These are phyloP conservation scores for Arachnopeziza araneosa DNA, from an alignment of 2,329 filamentous ascomycete species.

Conservation along the genomic window DNA sequence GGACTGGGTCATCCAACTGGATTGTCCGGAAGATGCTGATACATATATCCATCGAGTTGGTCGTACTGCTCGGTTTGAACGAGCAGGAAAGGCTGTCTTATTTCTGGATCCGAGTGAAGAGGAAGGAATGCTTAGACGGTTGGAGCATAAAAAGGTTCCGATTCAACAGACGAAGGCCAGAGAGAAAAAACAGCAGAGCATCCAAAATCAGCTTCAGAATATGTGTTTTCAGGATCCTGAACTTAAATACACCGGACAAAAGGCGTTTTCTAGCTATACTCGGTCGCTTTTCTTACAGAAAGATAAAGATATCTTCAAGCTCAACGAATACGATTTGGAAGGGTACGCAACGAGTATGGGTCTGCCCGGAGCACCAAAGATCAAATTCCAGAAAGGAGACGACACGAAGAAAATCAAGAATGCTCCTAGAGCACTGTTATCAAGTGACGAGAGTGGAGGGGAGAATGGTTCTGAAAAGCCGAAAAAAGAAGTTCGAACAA, in stretches of 20 bases:
- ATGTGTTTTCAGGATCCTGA: constrained; percentile 95
- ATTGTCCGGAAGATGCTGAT: constrained; percentile 92
- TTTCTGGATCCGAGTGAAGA: constrained; percentile 93
- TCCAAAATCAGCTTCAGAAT: constrained; percentile 80
- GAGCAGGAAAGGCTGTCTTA: constrained; percentile 78
- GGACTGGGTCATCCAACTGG: constrained; percentile 98
- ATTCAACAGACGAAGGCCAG: constrained; percentile 82
- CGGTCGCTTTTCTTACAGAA: constrained; percentile 82
- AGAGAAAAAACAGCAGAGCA: constrained; percentile 81
- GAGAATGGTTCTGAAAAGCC: constrained; percentile 45
- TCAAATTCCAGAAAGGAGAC: constrained; percentile 88
- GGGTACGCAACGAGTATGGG: constrained; percentile 81
- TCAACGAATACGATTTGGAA: constrained; percentile 78
- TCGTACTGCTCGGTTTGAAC: constrained; percentile 88
- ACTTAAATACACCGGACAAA: constrained; percentile 91
- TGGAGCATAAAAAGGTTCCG: constrained; percentile 85
- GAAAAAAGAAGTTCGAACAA: constrained; percentile 75
- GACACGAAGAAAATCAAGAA: constrained; percentile 87
- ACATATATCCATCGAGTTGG: constrained; percentile 98
- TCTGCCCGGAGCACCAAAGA: constrained; percentile 83
- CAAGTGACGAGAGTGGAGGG: constrained; percentile 55
- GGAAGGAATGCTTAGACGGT: constrained; percentile 76
- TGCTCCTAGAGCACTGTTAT: constrained; percentile 64
- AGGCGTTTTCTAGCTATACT: constrained; percentile 88
- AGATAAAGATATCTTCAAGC: constrained; percentile 85